phyloP scores from a whole-genome alignment of 306 rosid genomes.

The Vigna trinervia region DNA sequence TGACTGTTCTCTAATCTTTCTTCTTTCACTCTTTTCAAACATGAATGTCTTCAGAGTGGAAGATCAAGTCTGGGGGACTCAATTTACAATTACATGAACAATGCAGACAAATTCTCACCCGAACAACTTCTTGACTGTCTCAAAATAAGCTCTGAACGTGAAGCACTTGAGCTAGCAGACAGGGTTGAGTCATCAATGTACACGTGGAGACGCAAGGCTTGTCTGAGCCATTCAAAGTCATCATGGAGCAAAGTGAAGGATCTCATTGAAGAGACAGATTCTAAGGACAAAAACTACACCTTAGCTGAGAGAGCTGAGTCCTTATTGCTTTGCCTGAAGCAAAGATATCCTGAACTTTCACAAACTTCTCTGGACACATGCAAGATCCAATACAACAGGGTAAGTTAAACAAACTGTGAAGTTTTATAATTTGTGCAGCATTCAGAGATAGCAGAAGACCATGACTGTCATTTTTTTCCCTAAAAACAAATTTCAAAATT shows the following conservation, averaged over 20 bases:
- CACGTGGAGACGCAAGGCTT: conserved; percentile 91
- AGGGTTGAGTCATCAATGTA: conserved; percentile 94
- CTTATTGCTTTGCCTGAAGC: conserved; percentile 76
- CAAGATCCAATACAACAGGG: conserved; percentile 90
- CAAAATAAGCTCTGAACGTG: conserved; percentile 80
- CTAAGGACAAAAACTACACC: conserved; percentile 72
- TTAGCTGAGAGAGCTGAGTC: conserved; percentile 91
- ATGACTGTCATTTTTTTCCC: not conserved
- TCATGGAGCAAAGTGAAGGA: conserved; percentile 94
- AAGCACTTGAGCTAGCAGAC: conserved; percentile 92
- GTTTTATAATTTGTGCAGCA: not conserved
- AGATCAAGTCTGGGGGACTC: conserved; percentile 80
- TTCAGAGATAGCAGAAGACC: conserved; percentile 15
- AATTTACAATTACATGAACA: conserved; percentile 66
- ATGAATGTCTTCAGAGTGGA: conserved; percentile 68
- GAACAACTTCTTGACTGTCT: conserved; percentile 75
- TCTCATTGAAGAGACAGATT: conserved; percentile 70
- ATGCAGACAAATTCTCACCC: conserved; percentile 74
- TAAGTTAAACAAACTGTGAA: conserved; percentile 40
- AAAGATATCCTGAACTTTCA: conserved; percentile 89
- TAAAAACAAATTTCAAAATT: too few relatives aligned
- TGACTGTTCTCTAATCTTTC: conserved; percentile 14
- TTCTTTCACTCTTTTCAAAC: not conserved
- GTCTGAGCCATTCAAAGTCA: conserved; percentile 75
- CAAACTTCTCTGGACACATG: conserved; percentile 91